Conservation (phyloP, 768 basidiomycete genomes). For the Boletus coccyginus region DNA sequence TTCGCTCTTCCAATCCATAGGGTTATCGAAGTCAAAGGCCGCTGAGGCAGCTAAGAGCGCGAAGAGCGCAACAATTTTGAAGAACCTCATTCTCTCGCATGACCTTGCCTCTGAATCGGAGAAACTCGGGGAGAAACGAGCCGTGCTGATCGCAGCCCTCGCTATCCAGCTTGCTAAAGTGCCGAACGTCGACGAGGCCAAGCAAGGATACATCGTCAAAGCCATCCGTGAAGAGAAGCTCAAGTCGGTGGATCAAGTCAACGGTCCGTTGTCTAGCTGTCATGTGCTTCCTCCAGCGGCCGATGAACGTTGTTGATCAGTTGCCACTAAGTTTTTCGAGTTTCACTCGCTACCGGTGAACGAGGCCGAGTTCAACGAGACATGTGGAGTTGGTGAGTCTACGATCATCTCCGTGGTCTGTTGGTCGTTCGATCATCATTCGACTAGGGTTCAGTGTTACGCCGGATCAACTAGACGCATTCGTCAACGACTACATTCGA, state of each 20-base stretch:
- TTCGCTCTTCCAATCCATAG: slow-evolving; percentile 70
- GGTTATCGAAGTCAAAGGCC: slow-evolving; percentile 73
- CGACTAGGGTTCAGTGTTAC: slow-evolving; percentile 75
- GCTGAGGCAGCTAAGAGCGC: slow-evolving; percentile 78
- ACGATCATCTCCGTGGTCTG: not conserved
- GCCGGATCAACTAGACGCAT: slow-evolving; percentile 53
- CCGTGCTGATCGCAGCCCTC: slow-evolving; percentile 64
- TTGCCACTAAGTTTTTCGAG: slow-evolving; percentile 72
- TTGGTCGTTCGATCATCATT: slow-evolving; percentile 1
- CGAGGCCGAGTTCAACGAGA: slow-evolving; percentile 65
- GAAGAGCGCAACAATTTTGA: slow-evolving; percentile 70
- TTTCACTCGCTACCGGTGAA: slow-evolving; percentile 58
- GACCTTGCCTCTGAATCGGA: slow-evolving; percentile 35
- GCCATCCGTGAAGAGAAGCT: slow-evolving; percentile 71
- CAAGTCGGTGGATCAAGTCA: slow-evolving; percentile 82
- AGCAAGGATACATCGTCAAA: slow-evolving; percentile 59
- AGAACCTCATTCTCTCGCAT: slow-evolving; percentile 62
- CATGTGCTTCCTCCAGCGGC: not conserved
- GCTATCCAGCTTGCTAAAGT: slow-evolving; percentile 61
- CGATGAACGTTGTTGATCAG: slow-evolving; percentile 7
- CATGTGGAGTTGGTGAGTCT: slow-evolving; percentile 83
- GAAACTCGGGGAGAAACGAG: slow-evolving; percentile 76
- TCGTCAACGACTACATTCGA: slow-evolving; percentile 57
- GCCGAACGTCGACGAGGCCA: slow-evolving; percentile 44
- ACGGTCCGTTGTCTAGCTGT: slow-evolving; percentile 50